These are phyloP conservation scores for Knufia petricola DNA, from an alignment of 2,329 filamentous ascomycete species.

Conservation along the genomic window DNA sequence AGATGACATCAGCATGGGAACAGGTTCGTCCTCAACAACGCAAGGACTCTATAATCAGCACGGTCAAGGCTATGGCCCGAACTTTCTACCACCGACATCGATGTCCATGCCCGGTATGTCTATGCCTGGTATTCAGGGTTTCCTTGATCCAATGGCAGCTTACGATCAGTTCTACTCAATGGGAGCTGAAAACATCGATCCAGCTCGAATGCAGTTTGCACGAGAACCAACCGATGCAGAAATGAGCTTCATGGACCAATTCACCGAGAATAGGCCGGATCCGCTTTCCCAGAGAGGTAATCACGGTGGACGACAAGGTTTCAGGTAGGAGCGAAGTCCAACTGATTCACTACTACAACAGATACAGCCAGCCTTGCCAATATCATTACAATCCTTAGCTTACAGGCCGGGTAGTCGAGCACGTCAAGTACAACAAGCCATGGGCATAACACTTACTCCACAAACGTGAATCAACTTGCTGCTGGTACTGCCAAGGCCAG, in stretches of 20 bases:
- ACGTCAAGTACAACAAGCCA: no score
- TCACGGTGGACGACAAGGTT: neutral
- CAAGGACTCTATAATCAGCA: neutral
- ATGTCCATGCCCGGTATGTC: neutral
- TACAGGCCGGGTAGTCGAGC: no score
- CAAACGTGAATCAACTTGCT: no score
- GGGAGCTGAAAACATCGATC: slow-evolving; percentile 13
- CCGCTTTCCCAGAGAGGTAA: neutral
- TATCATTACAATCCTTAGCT: no score
- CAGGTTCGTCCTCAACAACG: neutral
- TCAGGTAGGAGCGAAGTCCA: neutral
- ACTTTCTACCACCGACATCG: neutral
- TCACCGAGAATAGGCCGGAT: slow-evolving; percentile 2
- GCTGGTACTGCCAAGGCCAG: no score
- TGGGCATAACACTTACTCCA: no score
- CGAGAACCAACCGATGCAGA: slow-evolving; percentile 14
- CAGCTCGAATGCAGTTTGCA: slow-evolving; percentile 1
- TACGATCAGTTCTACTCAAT: slow-evolving; percentile 22
- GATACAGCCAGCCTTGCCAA: neutral
- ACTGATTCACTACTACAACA: neutral
- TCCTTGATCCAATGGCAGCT: slow-evolving; percentile 17
- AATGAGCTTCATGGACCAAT: slow-evolving; percentile 21
- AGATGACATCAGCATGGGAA: slow-evolving; percentile 1
- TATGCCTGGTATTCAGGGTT: neutral
- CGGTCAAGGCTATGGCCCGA: neutral